These are phyloP conservation scores for Mangifera indica DNA, from an alignment of 345 rosid genomes.

Conservation along the genomic window DNA sequence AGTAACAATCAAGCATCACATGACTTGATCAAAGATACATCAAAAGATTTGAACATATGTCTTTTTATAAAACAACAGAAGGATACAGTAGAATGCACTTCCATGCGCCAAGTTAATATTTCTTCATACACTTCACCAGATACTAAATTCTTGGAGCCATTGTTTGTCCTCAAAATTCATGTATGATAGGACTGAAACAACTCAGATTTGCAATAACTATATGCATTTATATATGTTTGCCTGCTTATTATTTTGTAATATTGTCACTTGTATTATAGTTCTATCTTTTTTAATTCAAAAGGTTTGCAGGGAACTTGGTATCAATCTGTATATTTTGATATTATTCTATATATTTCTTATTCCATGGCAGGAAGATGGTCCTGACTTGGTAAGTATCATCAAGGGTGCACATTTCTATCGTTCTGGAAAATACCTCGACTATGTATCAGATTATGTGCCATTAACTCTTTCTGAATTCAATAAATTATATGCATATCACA, in stretches of 20 bases:
- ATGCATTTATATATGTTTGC: not conserved
- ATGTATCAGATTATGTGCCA: conserved; percentile 48
- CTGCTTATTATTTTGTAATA: not conserved
- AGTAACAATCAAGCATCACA: not conserved
- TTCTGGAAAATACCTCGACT: conserved; percentile 40
- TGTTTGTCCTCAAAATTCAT: not conserved
- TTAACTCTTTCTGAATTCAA: conserved; percentile 50
- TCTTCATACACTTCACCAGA: not conserved
- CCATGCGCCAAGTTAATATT: not conserved
- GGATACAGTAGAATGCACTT: not conserved
- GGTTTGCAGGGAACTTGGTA: not conserved
- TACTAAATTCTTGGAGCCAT: not conserved
- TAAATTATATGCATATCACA: conserved; percentile 32
- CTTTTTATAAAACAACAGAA: not conserved
- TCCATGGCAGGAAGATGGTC: conserved; percentile 50
- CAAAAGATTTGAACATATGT: not conserved
- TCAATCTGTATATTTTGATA: not conserved
- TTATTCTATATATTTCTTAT: not conserved
- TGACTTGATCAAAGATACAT: not conserved
- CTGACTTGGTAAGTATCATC: conserved; percentile 43
- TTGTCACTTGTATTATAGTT: not conserved
- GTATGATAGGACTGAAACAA: not conserved
- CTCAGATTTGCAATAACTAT: not conserved
- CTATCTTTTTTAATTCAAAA: not conserved
- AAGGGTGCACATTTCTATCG: conserved; percentile 54